Evolutionary conservation across 75 land plant genomes (phyloP), one percentile per base, ranked within the genome.

Genomic region (Adiantum capillusveneris): DNA sequence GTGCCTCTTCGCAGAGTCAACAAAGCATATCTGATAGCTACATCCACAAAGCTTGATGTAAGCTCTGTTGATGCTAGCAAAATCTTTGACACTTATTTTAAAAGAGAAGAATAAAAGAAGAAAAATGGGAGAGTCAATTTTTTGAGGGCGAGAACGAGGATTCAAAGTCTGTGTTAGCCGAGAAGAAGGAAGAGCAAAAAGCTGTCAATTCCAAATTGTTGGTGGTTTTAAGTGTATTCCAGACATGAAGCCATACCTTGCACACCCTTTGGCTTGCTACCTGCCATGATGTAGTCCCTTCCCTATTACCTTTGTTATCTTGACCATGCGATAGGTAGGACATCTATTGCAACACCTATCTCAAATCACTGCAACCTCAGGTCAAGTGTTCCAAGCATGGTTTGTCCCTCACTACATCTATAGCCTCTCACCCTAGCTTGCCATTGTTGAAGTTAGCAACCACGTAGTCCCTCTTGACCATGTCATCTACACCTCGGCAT

Each of bases 1-100:
- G 85, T 82, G 27, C 85, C 81, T 44, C 50, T 82, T 2, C 49
- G 81, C 49, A 70, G 87, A 53, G 85, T 79, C n/a, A 78, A 78
- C 53, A 78, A 78, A 43, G 45, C 75, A 19, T 82, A 82, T 59
- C 73, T 78, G 7, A 78, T 82, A 54, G 85, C 75, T 17, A 82
- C 85, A 16, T 78, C 85, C 13, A 82, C 85, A 21, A 82, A 82
- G 44, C 56, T 82, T 56, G 81, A 78, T 63, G 49, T 82, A 21
- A 59, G 64, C 53, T 62, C 57, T 42, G 66, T 78, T 0, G 65
- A 75, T 60, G 66, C 70, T 0, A 71, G 60, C 11, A 82, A 82
- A 69, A 71, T 75, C 73, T 59, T 59, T 59, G 85, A 75, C 46
- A 64, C 56, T 34, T 75, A 67, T 34, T 82, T 82, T 58, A 56